A percentile compares a stretch with the other conserved stretches of the same genome.
Conservation (phyloP, 768 basidiomycete species). For the Boletus tomentosulus region DNA sequence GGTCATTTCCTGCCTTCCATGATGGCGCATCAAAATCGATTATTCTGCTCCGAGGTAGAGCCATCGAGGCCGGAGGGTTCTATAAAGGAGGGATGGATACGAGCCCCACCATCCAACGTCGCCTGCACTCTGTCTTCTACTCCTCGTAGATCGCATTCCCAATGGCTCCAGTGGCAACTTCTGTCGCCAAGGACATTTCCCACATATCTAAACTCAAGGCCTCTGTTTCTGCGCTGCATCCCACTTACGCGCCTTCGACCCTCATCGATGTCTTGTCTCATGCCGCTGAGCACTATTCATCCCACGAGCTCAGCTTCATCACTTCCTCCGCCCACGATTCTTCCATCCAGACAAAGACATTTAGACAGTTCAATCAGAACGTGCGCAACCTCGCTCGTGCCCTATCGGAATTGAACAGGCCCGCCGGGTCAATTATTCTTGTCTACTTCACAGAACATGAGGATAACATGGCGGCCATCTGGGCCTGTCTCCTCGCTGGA, state of each 20-base stretch:
- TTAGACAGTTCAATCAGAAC: constrained; percentile 13
- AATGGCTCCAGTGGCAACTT: background rate
- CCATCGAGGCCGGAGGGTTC: background rate
- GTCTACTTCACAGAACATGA: too few relatives aligned
- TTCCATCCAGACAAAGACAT: constrained; percentile 25
- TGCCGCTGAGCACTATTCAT: constrained; percentile 20
- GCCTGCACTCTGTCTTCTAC: background rate
- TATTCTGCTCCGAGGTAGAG: background rate
- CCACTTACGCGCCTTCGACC: constrained; percentile 3
- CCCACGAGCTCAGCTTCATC: constrained; percentile 24
- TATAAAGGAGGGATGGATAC: background rate
- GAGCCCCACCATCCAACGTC: background rate
- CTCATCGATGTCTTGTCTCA: constrained; percentile 21
- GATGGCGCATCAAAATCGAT: background rate
- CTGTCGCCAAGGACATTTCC: background rate
- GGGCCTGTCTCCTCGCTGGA: too few relatives aligned
- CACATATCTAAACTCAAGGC: background rate
- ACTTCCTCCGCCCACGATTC: constrained; percentile 29
- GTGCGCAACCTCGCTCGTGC: background rate
- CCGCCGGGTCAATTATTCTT: constrained; percentile 24
- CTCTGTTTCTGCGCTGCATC: background rate
- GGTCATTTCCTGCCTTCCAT: background rate
- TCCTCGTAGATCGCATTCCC: background rate
- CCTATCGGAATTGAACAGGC: constrained; percentile 15
- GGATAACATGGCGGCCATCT: too few relatives aligned